These are phyloP conservation scores for Penicillium sp. DNA, from an alignment of 2,329 filamentous ascomycete species.

Conservation along the genomic window DNA sequence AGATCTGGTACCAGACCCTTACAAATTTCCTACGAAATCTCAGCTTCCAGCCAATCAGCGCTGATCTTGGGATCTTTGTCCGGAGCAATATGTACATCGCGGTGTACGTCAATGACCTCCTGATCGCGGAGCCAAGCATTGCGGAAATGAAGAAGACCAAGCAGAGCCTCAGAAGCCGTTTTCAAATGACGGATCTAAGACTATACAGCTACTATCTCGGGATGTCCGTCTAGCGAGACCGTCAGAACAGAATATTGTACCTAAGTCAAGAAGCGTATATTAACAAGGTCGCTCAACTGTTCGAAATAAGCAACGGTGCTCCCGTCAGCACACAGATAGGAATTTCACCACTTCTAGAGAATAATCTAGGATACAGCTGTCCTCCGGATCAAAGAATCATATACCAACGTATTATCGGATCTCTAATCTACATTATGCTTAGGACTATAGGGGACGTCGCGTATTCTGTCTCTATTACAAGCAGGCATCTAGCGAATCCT, in stretches of 20 bases:
- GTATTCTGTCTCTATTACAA: background rate
- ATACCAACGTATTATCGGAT: background rate
- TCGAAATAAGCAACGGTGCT: background rate
- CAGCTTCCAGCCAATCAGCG: background rate
- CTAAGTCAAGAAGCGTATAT: constrained; percentile 8
- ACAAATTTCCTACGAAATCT: background rate
- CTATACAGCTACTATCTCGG: constrained; percentile 13
- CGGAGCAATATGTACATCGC: background rate
- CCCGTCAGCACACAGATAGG: constrained; percentile 5
- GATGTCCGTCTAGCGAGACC: background rate
- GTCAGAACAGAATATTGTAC: background rate
- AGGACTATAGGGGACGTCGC: background rate
- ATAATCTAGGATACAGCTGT: background rate
- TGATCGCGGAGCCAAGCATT: background rate
- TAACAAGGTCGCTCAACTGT: background rate
- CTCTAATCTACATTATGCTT: background rate
- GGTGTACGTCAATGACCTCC: background rate
- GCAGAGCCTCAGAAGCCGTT: background rate
- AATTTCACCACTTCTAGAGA: background rate
- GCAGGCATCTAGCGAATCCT: background rate
- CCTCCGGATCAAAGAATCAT: background rate
- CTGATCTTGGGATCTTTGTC: background rate
- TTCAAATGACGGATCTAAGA: background rate
- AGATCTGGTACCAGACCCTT: background rate
- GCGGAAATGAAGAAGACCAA: background rate